Conservation (phyloP, 1,139 yeast species). For the Saccharomycopsis crataegensis region DNA sequence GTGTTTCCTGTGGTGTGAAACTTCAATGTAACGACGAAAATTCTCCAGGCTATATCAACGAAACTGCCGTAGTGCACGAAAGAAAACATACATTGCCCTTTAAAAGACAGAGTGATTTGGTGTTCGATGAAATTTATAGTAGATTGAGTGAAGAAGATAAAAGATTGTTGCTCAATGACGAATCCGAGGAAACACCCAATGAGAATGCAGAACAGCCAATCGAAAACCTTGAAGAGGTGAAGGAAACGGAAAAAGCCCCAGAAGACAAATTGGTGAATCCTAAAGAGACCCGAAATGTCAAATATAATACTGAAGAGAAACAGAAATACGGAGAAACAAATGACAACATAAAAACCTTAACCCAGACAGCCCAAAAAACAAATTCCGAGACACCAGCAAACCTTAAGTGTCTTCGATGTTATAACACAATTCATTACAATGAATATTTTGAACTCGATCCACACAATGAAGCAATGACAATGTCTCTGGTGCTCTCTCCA, state of each 20-base stretch:
- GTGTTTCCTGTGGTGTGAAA: slow-evolving; percentile 16
- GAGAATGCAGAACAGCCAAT: not conserved
- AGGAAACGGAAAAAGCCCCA: not conserved
- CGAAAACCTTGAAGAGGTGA: not conserved
- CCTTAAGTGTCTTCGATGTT: slow-evolving; percentile 15
- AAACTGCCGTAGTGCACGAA: not conserved
- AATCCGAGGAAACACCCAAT: not conserved
- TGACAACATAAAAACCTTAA: not conserved
- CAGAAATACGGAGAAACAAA: not conserved
- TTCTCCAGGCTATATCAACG: slow-evolving; percentile 13
- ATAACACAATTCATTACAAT: slow-evolving; percentile 11
- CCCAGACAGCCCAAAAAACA: not conserved
- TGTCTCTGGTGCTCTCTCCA: too few species aligned
- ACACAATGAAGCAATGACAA: not conserved
- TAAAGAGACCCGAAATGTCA: too few species aligned
- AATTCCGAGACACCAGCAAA: not conserved
- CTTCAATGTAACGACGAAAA: slow-evolving; percentile 8
- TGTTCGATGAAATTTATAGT: slow-evolving; percentile 8
- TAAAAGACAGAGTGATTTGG: slow-evolving; percentile 6
- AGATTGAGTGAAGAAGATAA: slow-evolving; percentile 12
- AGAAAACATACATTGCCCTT: not conserved
- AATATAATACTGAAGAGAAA: too few species aligned
- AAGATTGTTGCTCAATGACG: slow-evolving; percentile 6
- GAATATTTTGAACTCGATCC: slow-evolving; percentile 10
- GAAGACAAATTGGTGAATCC: not conserved